Base-by-base conservation (phyloP, 1,139 yeast species). In the Pichiaceae sp. region DNA sequence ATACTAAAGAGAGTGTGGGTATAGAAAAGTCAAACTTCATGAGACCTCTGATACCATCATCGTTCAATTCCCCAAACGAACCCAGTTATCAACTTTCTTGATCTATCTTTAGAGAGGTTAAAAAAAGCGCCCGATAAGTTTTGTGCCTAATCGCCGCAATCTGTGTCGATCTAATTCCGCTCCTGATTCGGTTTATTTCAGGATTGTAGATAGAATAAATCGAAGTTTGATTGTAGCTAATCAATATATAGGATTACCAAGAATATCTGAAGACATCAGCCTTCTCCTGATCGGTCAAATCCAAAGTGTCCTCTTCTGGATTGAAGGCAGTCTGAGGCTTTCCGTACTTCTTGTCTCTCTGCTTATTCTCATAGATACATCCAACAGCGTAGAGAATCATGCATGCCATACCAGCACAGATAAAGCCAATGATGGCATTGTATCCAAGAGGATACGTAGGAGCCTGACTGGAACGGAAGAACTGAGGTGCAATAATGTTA, bases 401-500 rank as follows among this genome's bases (percentile, higher is more conserved):
- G 15, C 38, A 29, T 11, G 45, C 32, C 4, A 43, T 19, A 3
- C 38, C 26, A 9, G 38, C 17, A 15, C 36, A 30, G 11, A 30
- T 28, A 29, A 42, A 38, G 23, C 43, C 39, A 28, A 42, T 41
- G 18, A 42, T 43, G 39, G 46, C 20, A 46, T 39, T 17, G 37
- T 52, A 35, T 60, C 67, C 73, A n/a, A 65, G 62, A 16, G 53
- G 54, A 46, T 72, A 75, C 31, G 54, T 50, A 14, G 24, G 24
- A 7, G 9, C 24, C 7, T 21, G 9, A 11, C 45, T 45, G 0
- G 61, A 60, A 45, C 72, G 62, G 52, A 78, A 79, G 38, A 79
- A 67, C 50, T 78, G 86, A 2, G 89, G 86, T 0, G 86, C 89
- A 34, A 75, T 64, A 38, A 79, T 63, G 45, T 79, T 78, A 16